Conservation (phyloP, 192 early-diverging fungal species). For the Podochytrium sp. region DNA sequence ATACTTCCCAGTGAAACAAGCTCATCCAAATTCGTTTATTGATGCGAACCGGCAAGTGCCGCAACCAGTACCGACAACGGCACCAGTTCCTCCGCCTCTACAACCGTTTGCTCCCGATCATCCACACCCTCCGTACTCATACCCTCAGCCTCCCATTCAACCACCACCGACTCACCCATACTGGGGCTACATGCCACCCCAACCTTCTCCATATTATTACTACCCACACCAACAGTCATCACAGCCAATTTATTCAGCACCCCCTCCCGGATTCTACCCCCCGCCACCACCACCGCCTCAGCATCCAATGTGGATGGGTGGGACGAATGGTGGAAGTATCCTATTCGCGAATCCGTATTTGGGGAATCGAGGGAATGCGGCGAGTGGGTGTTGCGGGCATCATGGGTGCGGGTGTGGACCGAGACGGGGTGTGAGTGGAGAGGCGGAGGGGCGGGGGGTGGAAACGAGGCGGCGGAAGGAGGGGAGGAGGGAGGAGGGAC, state of each 20-base stretch:
- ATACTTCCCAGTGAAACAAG: not conserved
- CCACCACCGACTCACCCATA: not conserved
- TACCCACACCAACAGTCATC: no score
- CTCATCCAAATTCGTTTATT: not conserved
- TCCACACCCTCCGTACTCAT: not conserved
- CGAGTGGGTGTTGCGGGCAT: no score
- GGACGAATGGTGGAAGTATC: no score
- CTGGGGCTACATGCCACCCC: not conserved
- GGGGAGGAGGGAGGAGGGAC: not conserved
- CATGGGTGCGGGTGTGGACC: no score
- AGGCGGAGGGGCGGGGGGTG: not conserved
- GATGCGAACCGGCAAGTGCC: not conserved
- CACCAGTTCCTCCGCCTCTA: not conserved
- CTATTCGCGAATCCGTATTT: no score
- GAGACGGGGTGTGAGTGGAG: no score
- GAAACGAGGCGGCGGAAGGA: not conserved
- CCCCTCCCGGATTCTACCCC: not conserved
- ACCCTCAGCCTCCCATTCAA: not conserved
- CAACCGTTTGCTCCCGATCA: not conserved
- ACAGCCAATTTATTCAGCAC: not conserved
- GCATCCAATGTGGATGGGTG: not conserved
- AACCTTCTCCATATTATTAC: not conserved
- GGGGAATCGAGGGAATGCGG: no score
- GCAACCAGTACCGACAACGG: not conserved
- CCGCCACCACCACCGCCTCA: not conserved